These are phyloP conservation scores for Rhododendron ferrugineum DNA, from an alignment of 148 eudicot genomes.

Conservation along the genomic window DNA sequence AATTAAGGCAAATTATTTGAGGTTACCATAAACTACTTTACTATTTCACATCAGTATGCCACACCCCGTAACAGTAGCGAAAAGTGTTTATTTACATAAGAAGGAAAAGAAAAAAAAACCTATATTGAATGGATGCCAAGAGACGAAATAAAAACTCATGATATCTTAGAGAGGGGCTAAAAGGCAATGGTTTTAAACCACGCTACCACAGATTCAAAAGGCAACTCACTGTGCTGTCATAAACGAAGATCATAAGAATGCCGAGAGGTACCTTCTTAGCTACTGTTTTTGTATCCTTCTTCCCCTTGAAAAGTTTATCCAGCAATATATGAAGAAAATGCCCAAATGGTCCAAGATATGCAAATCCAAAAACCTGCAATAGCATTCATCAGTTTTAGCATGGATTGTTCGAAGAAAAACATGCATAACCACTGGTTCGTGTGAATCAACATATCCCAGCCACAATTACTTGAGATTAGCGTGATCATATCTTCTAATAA, in stretches of 20 bases:
- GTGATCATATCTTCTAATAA: background rate
- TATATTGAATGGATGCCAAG: background rate
- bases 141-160: background rate
- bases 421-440: background rate
- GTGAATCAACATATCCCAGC: background rate
- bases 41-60: background rate
- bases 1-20: background rate
- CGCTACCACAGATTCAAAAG: no score
- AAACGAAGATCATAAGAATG: background rate
- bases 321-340: conserved; percentile 70
- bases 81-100: background rate
- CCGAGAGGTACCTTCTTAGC: conserved; percentile 74
- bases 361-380: conserved; percentile 77
- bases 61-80: background rate
- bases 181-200: background rate
- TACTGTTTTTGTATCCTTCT: conserved; percentile 77
- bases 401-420: background rate
- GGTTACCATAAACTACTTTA: background rate
- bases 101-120: background rate
- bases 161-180: background rate
- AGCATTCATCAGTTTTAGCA: conserved; percentile 21
- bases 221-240: background rate
- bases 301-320: conserved; percentile 84
- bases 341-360: conserved; percentile 96
- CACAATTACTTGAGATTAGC: background rate